These are phyloP conservation scores for Saccharomyces cerevisiae DNA, from an alignment of 805 yeast genomes.

Conservation along the genomic window DNA sequence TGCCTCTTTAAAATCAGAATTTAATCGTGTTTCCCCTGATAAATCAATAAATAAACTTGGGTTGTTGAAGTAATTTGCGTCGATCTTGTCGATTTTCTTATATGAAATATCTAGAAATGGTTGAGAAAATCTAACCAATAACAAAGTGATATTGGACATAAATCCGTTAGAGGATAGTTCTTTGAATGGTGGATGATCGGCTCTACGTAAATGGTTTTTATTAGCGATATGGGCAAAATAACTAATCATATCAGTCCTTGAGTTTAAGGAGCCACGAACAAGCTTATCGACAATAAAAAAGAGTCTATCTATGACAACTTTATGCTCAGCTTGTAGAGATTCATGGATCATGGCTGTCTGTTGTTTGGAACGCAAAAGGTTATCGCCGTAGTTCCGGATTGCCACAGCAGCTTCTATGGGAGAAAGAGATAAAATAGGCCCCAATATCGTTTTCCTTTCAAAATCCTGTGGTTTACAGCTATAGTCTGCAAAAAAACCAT, in stretches of 20 bases:
- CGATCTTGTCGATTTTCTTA: conserved; percentile 68
- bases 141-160: conserved; percentile 64
- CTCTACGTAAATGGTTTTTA: conserved; percentile 77
- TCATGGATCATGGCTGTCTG: conserved; percentile 46
- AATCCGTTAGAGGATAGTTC: conserved; percentile 71
- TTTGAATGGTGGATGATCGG: conserved; percentile 65
- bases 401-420: conserved; percentile 55
- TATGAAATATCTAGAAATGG: conserved; percentile 72
- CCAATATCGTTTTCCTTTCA: conserved; percentile 60
- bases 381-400: conserved; percentile 38
- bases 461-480: conserved; percentile 41
- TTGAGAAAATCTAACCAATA: conserved; percentile 63
- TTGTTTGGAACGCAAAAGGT: conserved; percentile 29
- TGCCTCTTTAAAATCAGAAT: conserved; percentile 67
- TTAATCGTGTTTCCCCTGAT: conserved; percentile 72
- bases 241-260: conserved; percentile 55
- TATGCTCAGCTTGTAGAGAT: conserved; percentile 57
- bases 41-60: conserved; percentile 49
- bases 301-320: conserved; percentile 49
- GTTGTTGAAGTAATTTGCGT: conserved; percentile 56
- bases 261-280: conserved; percentile 58
- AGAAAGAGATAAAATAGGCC: conserved; percentile 68
- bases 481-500: conserved; percentile 43
- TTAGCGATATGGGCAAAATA: conserved; percentile 73
- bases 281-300: conserved; percentile 65